Evolutionary conservation across 2,329 filamentous ascomycete genomes (phyloP).

Genomic region (Diatrype stigma): DNA sequence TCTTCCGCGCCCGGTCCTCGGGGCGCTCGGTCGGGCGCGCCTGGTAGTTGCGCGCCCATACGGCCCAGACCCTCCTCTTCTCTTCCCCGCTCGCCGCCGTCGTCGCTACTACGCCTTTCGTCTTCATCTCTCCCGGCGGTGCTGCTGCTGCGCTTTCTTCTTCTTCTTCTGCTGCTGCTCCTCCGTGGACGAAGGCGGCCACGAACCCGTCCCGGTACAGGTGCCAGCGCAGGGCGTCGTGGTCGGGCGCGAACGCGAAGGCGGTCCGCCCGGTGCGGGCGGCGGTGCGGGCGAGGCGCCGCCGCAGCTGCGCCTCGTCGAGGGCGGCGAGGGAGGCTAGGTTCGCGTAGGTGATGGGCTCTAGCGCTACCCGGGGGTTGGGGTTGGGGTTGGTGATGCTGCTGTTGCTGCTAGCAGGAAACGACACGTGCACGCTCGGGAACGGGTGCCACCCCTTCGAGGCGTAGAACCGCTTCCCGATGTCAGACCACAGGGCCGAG

Average conservation of each 20-base stretch:
- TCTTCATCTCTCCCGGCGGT: constrained; percentile 40
- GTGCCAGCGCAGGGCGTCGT: constrained; percentile 70
- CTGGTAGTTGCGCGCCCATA: constrained; percentile 68
- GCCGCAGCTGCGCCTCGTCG: constrained; percentile 61
- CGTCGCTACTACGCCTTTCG: constrained; percentile 67
- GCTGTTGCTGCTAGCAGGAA: constrained; percentile 39
- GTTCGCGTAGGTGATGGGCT: constrained; percentile 53
- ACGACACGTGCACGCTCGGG: constrained; percentile 66
- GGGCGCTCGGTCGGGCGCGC: constrained; percentile 46
- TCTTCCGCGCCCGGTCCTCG: constrained; percentile 47
- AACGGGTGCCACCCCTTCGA: constrained; percentile 73
- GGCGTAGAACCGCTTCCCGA: constrained; percentile 79
- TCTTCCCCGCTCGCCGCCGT: constrained; percentile 16
- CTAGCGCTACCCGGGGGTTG: constrained; percentile 6
- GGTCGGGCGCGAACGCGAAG: constrained; percentile 66
- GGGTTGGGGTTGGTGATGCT: constrained; percentile 23
- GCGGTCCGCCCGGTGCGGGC: constrained; percentile 38
- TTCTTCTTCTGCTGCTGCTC: constrained; percentile 21
- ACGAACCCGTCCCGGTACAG: constrained; percentile 79
- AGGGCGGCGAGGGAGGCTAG: constrained; percentile 57
- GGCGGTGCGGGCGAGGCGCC: constrained; percentile 38
- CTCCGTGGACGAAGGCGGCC: constrained; percentile 52
- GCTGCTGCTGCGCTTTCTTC: neutral
- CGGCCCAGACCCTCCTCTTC: constrained; percentile 63
- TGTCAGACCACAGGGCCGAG: constrained; percentile 81